phyloP scores from a whole-genome alignment of 208 protist species.

The Tritrichomonas musculus region DNA sequence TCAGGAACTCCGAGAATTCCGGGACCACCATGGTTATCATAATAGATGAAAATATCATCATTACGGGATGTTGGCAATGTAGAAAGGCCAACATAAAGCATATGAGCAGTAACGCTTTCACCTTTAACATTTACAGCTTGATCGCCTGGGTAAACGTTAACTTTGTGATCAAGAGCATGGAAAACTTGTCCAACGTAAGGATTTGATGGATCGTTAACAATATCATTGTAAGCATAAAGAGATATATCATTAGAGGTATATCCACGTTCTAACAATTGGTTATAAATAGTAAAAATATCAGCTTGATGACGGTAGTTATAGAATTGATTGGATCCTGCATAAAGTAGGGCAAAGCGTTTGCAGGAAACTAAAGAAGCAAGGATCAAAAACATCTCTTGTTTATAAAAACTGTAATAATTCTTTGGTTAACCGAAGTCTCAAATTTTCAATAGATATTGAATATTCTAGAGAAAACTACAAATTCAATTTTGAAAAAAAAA shows the following conservation, averaged over 20 bases:
- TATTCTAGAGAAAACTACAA: no score
- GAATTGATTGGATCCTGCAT: conserved; percentile 51
- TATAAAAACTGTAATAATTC: no score
- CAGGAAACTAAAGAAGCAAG: not conserved
- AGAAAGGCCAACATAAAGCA: conserved; percentile 42
- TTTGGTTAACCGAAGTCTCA: no score
- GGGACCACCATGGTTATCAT: conserved; percentile 50
- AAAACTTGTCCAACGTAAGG: conserved; percentile 50
- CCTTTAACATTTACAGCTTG: conserved; percentile 41
- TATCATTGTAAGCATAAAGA: conserved; percentile 50
- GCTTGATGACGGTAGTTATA: conserved; percentile 59
- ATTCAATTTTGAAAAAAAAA: no score
- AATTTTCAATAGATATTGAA: no score
- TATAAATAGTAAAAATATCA: conserved; percentile 52
- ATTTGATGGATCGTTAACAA: conserved; percentile 45
- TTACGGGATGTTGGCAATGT: conserved; percentile 21
- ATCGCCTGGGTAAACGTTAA: conserved; percentile 47
- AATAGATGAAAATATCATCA: conserved; percentile 51
- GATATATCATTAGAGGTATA: conserved; percentile 44
- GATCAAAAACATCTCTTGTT: not conserved
- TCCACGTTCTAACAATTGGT: conserved; percentile 48
- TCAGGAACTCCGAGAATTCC: conserved; percentile 42
- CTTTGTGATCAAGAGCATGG: conserved; percentile 31
- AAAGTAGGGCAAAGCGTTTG: conserved; percentile 49
- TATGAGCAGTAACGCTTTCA: conserved; percentile 44